Evolutionary conservation across 2,329 filamentous ascomycete species (phyloP), one percentile per base, ranked within the genome.

Genomic region (Clonostachys byssicola): DNA sequence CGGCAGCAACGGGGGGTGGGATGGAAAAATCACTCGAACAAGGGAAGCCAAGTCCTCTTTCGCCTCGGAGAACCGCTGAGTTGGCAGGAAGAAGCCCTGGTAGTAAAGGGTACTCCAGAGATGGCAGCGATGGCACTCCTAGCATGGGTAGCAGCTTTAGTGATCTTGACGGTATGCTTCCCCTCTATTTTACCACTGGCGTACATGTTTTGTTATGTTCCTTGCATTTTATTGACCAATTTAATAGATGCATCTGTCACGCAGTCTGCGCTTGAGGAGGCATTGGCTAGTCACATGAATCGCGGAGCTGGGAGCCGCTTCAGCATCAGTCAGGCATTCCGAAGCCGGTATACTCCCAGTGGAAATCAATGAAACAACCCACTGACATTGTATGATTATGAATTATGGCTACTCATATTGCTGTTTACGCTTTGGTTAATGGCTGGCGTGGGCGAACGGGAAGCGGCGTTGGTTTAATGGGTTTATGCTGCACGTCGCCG

Each of bases 101-200:
- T 9, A 67, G 66, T 9, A 77, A 76, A 55, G 73, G 70, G 0
- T 30, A 30, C 9, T 78, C 77, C 2, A 73, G 75, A 12, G 83
- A 86, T 51, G 81, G 80, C 12, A 89, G 85, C 58, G 86, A 90
- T 52, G 85, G 85, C 13, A 86, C 84, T 13, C 86, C 85, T 2
- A 90, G 86, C 56, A 90, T 91, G 83, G 87, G 88, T 2, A 92
- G 88, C 62, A 92, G 88, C 56, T 94, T 90, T 58, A 92, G 88
- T 65, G 89, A 94, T 68, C 75, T 95, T 40, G 89, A 92, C 61
- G 88, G 87, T 81, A 71, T 50, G 63, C 55, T 49, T 46, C n/a
- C 49, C 38, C 18, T 34, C 33, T 34, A 6, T 5, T 33, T 33
- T 40, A 33, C 38, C 17, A n/a, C 38, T 40, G 23, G 23, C 8